A percentile compares a stretch with the other conserved stretches of the same genome.
Conservation (phyloP, 306 rosid genomes). For the Inga oerstediana region DNA sequence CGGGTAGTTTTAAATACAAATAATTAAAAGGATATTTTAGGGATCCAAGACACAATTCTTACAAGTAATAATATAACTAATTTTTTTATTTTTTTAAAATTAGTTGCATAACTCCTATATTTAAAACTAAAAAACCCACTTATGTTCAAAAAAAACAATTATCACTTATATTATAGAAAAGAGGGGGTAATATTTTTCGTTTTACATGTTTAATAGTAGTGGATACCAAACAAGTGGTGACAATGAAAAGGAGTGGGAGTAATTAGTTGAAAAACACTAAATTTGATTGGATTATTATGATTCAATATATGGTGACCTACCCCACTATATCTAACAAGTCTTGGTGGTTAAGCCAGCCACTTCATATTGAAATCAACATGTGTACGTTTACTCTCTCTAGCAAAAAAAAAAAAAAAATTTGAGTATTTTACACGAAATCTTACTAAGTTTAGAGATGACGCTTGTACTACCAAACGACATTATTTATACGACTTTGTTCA, state of each 20-base stretch:
- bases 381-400: neutral
- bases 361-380: neutral
- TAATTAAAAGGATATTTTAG: too few relatives aligned
- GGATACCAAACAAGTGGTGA: neutral
- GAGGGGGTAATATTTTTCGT: too few relatives aligned
- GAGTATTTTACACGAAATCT: neutral
- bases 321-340: neutral
- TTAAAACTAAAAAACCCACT: too few relatives aligned
- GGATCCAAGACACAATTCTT: too few relatives aligned
- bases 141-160: too few relatives aligned
- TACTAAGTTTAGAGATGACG: neutral
- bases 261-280: neutral
- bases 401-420: neutral
- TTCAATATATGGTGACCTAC: neutral
- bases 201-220: neutral
- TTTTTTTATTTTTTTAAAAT: too few relatives aligned
- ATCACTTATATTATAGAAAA: too few relatives aligned
- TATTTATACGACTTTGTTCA: neutral
- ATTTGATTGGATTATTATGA: neutral
- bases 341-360: neutral
- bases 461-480: neutral
- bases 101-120: too few relatives aligned
- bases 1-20: too few relatives aligned
- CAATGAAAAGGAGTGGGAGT: neutral
- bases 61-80: too few relatives aligned